Conservation (phyloP, 2,329 filamentous ascomycete genomes). For the Talaromyces sp. region DNA sequence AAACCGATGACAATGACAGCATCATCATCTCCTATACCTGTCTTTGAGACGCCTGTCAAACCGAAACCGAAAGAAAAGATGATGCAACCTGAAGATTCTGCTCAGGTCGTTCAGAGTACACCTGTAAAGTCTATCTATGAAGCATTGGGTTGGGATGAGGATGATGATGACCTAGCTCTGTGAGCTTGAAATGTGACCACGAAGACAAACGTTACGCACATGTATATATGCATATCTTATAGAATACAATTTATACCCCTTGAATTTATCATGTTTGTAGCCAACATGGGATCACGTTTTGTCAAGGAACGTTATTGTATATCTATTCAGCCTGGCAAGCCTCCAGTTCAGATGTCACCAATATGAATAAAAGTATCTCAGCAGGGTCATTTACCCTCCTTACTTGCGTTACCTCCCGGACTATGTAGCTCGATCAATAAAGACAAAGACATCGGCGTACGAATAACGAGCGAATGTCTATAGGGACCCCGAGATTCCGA, state of each 20-base stretch:
- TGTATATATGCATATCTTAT: neutral
- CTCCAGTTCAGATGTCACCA: no score
- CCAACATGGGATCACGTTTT: no score
- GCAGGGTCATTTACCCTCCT: neutral
- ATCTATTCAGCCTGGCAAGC: no score
- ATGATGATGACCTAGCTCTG: neutral
- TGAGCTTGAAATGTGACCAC: conserved; percentile 3
- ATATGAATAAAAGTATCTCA: no score
- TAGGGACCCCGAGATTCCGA: neutral
- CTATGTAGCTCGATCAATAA: neutral
- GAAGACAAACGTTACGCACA: neutral
- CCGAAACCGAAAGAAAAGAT: conserved; percentile 25
- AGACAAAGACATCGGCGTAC: neutral
- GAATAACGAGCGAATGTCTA: neutral
- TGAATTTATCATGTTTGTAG: neutral
- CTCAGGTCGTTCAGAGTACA: conserved; percentile 20
- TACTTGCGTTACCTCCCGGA: neutral
- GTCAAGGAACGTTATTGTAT: no score
- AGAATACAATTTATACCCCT: neutral
- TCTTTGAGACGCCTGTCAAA: conserved; percentile 35
- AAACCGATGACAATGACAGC: neutral
- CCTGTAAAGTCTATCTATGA: conserved; percentile 27
- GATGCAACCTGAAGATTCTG: neutral
- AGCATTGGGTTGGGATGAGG: neutral
- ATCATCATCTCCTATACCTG: conserved; percentile 20